Evolutionary conservation across 2,329 filamentous ascomycete species (phyloP), one percentile per base, ranked within the genome.

Genomic region (Macrophomina pseudophaseolina): DNA sequence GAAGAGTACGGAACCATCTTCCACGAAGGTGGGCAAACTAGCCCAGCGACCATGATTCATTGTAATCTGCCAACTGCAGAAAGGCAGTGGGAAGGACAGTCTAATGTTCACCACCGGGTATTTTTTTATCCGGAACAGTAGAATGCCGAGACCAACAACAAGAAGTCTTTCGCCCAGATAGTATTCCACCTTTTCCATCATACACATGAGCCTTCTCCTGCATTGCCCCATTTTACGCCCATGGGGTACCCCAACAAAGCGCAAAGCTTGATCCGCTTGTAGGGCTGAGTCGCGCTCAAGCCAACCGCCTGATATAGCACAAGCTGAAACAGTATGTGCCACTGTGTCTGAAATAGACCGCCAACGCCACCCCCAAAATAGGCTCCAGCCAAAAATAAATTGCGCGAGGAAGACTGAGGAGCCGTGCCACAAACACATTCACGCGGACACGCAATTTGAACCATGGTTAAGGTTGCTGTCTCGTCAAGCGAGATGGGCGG

Each of bases 311-410:
- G 16, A 44, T 44, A 9, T 44, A 44, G 42, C 18, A 30, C 16
- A 9, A 52, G 28, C 28, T 33, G 49, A 52, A 52, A 52, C 49
- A 52, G 49, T 32, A 52, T 28, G 48, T 51, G 48, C 48, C 18
- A 51, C 48, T 4, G 48, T 52, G 49, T 52, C 49, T 52, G 49
- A 52, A 16, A 7, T 52, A 52, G 30, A 52, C 2, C 49, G 23
- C 23, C 30, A 32, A 30, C 49, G 49, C 28, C 49, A 52, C 28
- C 49, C 28, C 49, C 5, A 51, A 11, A 51, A 14, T 9, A 3
- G 2, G 23, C 11, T 51, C 48, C 28, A n/a, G 11, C 48, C 48
- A 51, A 51, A 51, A 51, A 51, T 51, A 30, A 30, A 23, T 23
- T 23, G 23, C 23, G 23, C 23, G 23, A 51, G 35, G 11, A 38